These are phyloP conservation scores for Naganishia randhawae DNA, from an alignment of 768 basidiomycete genomes.

Conservation along the genomic window DNA sequence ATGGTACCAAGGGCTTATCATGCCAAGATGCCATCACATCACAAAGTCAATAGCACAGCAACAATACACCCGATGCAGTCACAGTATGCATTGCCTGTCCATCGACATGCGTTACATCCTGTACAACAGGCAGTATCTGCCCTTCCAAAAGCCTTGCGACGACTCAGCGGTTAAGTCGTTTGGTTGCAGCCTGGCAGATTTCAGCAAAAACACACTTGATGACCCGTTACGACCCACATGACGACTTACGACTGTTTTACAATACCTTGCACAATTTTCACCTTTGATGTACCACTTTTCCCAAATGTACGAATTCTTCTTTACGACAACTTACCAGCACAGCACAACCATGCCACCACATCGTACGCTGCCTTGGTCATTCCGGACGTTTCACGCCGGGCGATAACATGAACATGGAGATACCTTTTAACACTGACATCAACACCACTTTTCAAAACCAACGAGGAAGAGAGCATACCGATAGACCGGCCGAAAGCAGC, in stretches of 20 bases:
- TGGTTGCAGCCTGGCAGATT: neutral
- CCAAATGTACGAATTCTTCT: neutral
- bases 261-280: conserved; percentile 4
- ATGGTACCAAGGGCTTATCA: conserved; percentile 37
- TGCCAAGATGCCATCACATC: conserved; percentile 20
- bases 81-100: neutral
- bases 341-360: neutral
- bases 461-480: neutral
- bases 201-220: neutral
- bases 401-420: neutral
- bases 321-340: neutral
- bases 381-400: neutral
- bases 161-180: conserved; percentile 24
- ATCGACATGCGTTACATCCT: conserved; percentile 22
- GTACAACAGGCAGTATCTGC: conserved; percentile 18
- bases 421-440: neutral
- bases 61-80: neutral
- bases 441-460: neutral
- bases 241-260: conserved; percentile 13
- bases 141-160: conserved; percentile 23
- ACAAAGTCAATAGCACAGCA: neutral
- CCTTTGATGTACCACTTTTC: neutral
- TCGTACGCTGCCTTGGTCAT: too few relatives aligned
- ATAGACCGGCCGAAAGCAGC: conserved; percentile 11
- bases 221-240: conserved; percentile 16